Percentiles rank a stretch among this genome's conserved stretches.
phyloP scores from a whole-genome alignment of 2,329 filamentous ascomycete genomes.

The Colletotrichum sp. region DNA sequence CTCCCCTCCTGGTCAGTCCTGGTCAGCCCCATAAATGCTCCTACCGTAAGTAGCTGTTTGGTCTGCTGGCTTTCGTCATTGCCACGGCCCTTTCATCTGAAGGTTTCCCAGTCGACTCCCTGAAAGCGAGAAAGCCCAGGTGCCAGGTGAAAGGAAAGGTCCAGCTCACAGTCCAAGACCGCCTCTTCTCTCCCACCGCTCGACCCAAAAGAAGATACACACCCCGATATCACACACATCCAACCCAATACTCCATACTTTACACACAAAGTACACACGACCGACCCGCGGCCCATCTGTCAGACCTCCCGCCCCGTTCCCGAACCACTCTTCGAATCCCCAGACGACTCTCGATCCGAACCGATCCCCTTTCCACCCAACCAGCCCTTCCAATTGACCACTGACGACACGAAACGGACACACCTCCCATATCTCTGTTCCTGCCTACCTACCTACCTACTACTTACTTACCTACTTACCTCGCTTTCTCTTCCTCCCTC shows the following conservation, averaged over 20 bases:
- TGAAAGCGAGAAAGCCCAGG: not conserved
- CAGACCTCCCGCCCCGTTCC: not conserved
- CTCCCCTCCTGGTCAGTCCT: constrained; percentile 15
- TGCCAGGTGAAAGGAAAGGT: not conserved
- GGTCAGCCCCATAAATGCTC: constrained; percentile 14
- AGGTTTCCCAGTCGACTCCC: constrained; percentile 10
- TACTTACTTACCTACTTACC: not conserved
- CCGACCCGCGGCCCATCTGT: not conserved
- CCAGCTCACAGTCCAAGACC: not conserved
- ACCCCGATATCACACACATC: not conserved
- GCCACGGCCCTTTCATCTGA: constrained; percentile 21
- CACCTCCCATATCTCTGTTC: not conserved
- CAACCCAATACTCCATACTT: not conserved
- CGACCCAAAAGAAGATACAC: not conserved
- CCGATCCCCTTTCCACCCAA: constrained; percentile 6
- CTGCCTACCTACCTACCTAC: not conserved
- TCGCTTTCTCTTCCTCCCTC: not conserved
- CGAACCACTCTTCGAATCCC: not conserved
- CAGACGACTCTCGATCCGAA: constrained; percentile 12
- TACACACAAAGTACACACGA: not conserved
- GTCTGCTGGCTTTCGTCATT: constrained; percentile 19
- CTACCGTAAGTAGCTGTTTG: constrained; percentile 12
- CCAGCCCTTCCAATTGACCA: constrained; percentile 6
- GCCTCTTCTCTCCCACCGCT: not conserved
- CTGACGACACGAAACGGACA: not conserved